phyloP scores from a whole-genome alignment of 2,329 filamentous ascomycete species.

The Pseudogymnoascus verrucosus region DNA sequence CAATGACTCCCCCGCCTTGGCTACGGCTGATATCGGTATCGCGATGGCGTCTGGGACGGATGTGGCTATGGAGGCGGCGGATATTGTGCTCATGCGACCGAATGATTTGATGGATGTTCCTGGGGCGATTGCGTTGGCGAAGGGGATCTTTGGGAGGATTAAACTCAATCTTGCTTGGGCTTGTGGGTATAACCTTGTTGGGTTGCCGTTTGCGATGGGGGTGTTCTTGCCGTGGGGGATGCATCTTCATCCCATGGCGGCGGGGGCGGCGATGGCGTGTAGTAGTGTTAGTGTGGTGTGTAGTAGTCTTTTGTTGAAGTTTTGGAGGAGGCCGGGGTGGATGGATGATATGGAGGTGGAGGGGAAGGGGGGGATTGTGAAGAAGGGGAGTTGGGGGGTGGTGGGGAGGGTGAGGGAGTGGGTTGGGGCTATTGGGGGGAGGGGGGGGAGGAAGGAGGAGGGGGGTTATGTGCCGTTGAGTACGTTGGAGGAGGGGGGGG shows the following conservation, averaged over 20 bases:
- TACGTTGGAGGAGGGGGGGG: conserved; percentile 21
- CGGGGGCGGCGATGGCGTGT: conserved; percentile 86
- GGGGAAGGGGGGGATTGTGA: conserved; percentile 41
- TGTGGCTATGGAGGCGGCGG: conserved; percentile 94
- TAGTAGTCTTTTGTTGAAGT: conserved; percentile 74
- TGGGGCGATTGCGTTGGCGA: conserved; percentile 71
- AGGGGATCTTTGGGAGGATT: conserved; percentile 83
- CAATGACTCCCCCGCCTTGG: conserved; percentile 93
- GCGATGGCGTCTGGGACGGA: conserved; percentile 89
- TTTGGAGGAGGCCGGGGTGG: conserved; percentile 79
- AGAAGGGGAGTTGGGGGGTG: conserved; percentile 30
- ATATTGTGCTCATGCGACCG: conserved; percentile 90
- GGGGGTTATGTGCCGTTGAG: conserved; percentile 53
- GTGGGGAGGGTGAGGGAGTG: conserved; percentile 35
- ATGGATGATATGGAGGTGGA: conserved; percentile 69
- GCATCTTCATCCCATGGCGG: conserved; percentile 86
- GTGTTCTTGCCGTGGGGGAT: conserved; percentile 84
- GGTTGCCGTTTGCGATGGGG: conserved; percentile 94
- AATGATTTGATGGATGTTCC: conserved; percentile 91
- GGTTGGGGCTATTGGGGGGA: conserved; percentile 29
- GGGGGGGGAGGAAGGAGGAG: conserved; percentile 35
- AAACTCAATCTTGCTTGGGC: conserved; percentile 91
- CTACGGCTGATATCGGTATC: conserved; percentile 87
- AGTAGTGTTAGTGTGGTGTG: conserved; percentile 86
- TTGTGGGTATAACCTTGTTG: conserved; percentile 84